Base-by-base conservation (phyloP, 768 basidiomycete species). In the Phaffia tasmanica region DNA sequence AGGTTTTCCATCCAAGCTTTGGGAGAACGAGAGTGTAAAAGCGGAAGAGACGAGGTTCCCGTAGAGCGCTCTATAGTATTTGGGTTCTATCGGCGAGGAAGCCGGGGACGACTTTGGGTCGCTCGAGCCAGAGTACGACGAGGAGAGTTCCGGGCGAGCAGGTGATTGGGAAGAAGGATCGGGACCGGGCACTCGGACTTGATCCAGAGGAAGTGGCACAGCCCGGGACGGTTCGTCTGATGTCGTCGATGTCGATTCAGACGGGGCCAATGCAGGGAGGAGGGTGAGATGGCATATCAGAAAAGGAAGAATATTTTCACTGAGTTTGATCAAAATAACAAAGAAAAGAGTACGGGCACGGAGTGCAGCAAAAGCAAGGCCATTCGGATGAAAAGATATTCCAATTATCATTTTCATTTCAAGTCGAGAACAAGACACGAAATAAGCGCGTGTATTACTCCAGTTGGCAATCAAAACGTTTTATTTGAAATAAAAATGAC, bases 1-100 rank as follows among this genome's bases (percentile, higher is more conserved):
- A 42, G 35, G 35, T 42, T 11, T 42, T 42, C 35, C 35, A 11
- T 42, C 11, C 35, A 11, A 42, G 11, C 11, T 11, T 42, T 42
- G 35, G 35, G 35, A 19, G 59, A 4, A 1, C 42, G 51, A 15
- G 14, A 69, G 67, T 30, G 58, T 53, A 35, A 63, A 63, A 30
- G 67, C 57, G 0, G 67, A 69, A 21, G 61, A 63, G 32, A 69
- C 67, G 25, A 69, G 58, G 4, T 62, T 69, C 25, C 67, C 67
- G 48, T 69, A 69, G 23, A 69, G 67, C 62, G 64, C 57, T 7
- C 67, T 62, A 35, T 53, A 29, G 48, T 18, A 46, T 6, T 61
- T 49, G 8, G 11, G 32, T 46, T 29, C 29, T 29, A 16, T 54
- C 15, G 29, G 29, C 15, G 35, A 42, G 35, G 35, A 42, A 42